Evolutionary conservation across 1,139 yeast species (phyloP), one percentile per base, ranked within the genome.

Genomic region (Diutina pseudorugosa): DNA sequence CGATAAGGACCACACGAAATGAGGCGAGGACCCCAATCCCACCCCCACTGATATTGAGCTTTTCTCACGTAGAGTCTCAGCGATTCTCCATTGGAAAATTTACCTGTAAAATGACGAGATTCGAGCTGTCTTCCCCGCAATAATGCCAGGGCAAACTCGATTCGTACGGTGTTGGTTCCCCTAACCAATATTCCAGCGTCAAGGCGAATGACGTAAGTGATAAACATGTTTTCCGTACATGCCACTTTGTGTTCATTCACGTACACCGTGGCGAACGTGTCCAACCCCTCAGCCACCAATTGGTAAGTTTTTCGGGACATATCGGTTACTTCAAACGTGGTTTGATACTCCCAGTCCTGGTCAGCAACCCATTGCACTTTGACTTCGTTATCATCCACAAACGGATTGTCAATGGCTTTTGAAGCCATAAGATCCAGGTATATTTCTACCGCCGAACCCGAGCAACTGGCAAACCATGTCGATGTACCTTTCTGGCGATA

Each of bases 11-110:
- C 81, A 60, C 77, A 72, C 16, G 76, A 69, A 59, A 74, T 63
- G 51, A 76, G 59, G 1, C 66, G 60, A 7, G 80, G 82, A 11
- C 81, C 81, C 82, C 82, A 77, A 60, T 77, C 82, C 82, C 82
- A 77, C 2, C 82, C 82, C 59, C 67, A 77, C 55, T 77, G 80
- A 58, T 76, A 77, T 59, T 76, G 82, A 0, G 82, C 78, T 59
- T 77, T 77, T 55, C 82, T 63, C 9, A 72, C 70, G 53, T 73
- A 70, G 47, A 73, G 61, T 47, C 82, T 62, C 44, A 67, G 60
- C 7, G 68, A 53, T 50, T 73, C 77, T 2, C 78, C 79, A 58
- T 72, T 75, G 59, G 65, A 67, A 55, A 72, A 60, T 16, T 57
- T 57, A 50, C 55, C 55, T 53, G 23, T 55, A 5, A 65, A 66